Base-by-base conservation (phyloP, 2,329 filamentous ascomycete species). In the Madurella mycetomatis region DNA sequence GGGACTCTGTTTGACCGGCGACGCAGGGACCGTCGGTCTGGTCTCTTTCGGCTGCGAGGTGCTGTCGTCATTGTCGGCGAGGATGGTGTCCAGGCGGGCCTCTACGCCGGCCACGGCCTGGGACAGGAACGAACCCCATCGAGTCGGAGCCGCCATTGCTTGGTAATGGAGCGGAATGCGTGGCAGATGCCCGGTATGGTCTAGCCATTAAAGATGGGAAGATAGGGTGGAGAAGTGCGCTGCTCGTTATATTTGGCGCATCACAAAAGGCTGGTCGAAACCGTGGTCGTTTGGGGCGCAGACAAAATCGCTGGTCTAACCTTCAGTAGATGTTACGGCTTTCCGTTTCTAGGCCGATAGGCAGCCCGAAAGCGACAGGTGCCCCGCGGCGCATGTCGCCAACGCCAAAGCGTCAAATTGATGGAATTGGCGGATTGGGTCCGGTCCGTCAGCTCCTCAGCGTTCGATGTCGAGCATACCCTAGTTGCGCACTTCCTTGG, bases 31-130 rank as follows among this genome's bases (percentile, higher is more conserved):
- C 4, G 62, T 37, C 65, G 63, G 45, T 64, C 67, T 51, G 66
- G 53, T n/a, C 65, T 66, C 51, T 49, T 60, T 61, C 39, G 47
- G 37, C 34, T 62, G 56, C 34, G 47, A 53, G 9, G 72, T 71
- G 32, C 71, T 70, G 46, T 82, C 81, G 42, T 86, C 84, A 52
- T 89, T 85, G 62, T 96, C 92, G 51, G 90, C 85, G 57, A 99
- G 80, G 55, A 99, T 95, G 47, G 83, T 92, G 70, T 99, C 94
- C 56, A 99, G 81, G 42, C 89, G 85, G 56, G 92, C 95, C 74
- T 99, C 94, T 54, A 99, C 88, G 57, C 92, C 92, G 51, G 92
- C 91, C 57, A 97, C 90, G 60, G 92, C 92, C 71, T 92, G 90
- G 61, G 91, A 88, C 56, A 96, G 80, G 68, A 96, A 87, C 32